Evolutionary conservation across 176 grass and related monocot genomes (phyloP).

Genomic region (Thalia dealbata): DNA sequence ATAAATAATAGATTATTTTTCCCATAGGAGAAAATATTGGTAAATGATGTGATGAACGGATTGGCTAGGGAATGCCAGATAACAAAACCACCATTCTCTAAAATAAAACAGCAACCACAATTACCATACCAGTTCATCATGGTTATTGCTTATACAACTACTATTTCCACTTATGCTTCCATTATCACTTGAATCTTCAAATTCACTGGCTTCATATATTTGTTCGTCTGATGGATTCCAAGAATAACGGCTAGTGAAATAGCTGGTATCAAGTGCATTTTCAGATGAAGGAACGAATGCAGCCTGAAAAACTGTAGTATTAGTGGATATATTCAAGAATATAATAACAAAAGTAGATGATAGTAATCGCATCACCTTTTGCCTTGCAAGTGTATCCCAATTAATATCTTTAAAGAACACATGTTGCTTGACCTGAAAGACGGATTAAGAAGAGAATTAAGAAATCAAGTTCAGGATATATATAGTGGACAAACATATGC

Average conservation of each 20-base stretch:
- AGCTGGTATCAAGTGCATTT: constrained; percentile 83
- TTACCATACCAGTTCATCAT: constrained; percentile 74
- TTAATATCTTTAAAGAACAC: constrained; percentile 92
- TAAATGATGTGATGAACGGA: background rate
- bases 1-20: constrained; percentile 2
- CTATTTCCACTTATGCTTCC: constrained; percentile 89
- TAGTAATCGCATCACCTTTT: constrained; percentile 51
- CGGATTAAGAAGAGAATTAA: constrained; percentile 25
- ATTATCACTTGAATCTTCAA: constrained; percentile 88
- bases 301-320: constrained; percentile 51
- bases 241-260: constrained; percentile 98
- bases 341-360: constrained; percentile 6
- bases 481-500: background rate
- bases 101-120: background rate
- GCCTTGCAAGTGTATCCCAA: constrained; percentile 91
- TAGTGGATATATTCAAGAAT: background rate
- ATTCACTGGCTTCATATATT: constrained; percentile 83
- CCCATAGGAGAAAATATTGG: background rate
- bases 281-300: constrained; percentile 95
- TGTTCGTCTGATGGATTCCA: constrained; percentile 95
- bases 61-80: background rate
- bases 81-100: background rate
- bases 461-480: background rate
- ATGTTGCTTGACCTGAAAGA: constrained; percentile 82
- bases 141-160: constrained; percentile 87